Evolutionary conservation across 2,329 filamentous ascomycete species (phyloP), one percentile per base, ranked within the genome.

Genomic region (Verticillium nonalfalfae): DNA sequence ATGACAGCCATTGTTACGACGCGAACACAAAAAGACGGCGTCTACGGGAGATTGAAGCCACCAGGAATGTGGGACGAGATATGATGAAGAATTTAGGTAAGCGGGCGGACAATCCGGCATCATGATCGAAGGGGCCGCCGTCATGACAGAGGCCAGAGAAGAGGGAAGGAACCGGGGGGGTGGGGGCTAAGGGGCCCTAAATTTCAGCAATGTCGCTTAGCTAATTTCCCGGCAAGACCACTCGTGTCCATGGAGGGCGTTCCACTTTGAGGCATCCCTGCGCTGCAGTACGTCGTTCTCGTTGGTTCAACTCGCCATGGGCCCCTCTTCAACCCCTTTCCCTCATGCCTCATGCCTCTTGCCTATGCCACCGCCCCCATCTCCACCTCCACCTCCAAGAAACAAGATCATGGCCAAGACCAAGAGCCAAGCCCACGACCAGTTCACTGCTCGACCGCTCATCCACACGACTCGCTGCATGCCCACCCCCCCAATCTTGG

Each of bases 191-290:
- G 50, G 50, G 60, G 58, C 61, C 63, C 62, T 64, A 45, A 45
- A 60, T 64, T 60, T 59, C 62, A 56, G 61, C 59, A 65, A 65
- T 65, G 52, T 65, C 64, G 64, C 64, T 65, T 63, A 65, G 64
- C 64, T 65, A 65, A 65, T 65, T 65, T 65, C 62, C 64, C 60
- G 57, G 18, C 18, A 33, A 40, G 36, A n/a, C 56, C 56, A 58
- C 35, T 58, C 57, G 45, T 18, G 57, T 33, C 57, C 26, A 40
- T 39, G 31, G 21, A 31, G 34, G 50, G 13, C 18, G 7, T 14
- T 18, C 57, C 57, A 58, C 57, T 26, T n/a, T 26, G 3, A 21
- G 26, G 11, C 39, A 58, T 58, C 57, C 57, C 57, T 58, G 57
- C 57, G 45, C 45, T 21, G 26, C 26, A 26, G 26, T 4, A 4